These are phyloP conservation scores for Vigna trinervia DNA, from an alignment of 306 rosid genomes.

Conservation along the genomic window DNA sequence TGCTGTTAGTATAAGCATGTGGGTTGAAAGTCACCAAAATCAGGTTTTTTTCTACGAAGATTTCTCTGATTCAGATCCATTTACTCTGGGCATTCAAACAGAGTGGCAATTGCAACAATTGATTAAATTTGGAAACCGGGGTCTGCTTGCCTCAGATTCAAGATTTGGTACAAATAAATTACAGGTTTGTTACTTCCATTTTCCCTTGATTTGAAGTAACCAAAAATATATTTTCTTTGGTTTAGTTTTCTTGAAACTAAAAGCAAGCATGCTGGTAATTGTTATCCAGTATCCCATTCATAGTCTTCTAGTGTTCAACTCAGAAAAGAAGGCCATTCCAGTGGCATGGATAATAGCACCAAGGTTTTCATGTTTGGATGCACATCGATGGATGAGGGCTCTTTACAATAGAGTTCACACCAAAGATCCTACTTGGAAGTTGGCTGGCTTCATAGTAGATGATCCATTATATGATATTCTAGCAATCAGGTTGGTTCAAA, in stretches of 20 bases:
- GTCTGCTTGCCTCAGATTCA: conserved; percentile 88
- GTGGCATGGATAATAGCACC: conserved; percentile 93
- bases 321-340: conserved; percentile 87
- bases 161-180: conserved; percentile 87
- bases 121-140: conserved; percentile 84
- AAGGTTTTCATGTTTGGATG: conserved; percentile 61
- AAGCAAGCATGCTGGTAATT: conserved; percentile 41
- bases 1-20: conserved; percentile 68
- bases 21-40: conserved; percentile 86
- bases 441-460: conserved; percentile 89
- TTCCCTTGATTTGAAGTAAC: conserved; percentile 36
- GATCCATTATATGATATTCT: conserved; percentile 79
- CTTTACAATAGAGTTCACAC: conserved; percentile 79
- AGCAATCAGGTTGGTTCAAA: conserved; percentile 69
- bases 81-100: conserved; percentile 88
- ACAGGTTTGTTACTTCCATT: conserved; percentile 62
- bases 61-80: conserved; percentile 79
- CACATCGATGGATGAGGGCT: conserved; percentile 96
- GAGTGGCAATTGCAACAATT: conserved; percentile 97
- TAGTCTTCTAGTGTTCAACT: conserved; percentile 93
- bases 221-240: conserved; percentile 19
- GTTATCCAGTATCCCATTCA: conserved; percentile 74
- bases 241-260: conserved; percentile 48
- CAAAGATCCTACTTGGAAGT: conserved; percentile 83
- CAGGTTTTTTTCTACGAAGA: conserved; percentile 80